These are phyloP conservation scores for Debaryomyces robertsiae DNA, from an alignment of 1,139 yeast species.

Conservation along the genomic window DNA sequence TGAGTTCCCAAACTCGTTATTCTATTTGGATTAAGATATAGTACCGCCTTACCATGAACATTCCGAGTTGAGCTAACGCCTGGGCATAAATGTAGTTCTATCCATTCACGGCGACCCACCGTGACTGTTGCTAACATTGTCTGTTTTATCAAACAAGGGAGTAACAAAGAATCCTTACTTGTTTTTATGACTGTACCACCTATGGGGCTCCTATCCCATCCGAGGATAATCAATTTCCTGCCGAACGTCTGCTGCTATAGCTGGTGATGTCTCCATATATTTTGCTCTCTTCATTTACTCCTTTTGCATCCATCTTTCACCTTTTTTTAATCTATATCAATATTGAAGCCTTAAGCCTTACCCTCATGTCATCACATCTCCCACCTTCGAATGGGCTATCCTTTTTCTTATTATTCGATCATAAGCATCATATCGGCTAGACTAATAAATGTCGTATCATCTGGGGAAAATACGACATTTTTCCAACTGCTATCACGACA, in stretches of 20 bases:
- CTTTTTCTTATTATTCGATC: too few species aligned
- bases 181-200: conserved; percentile 21
- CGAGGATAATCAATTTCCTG: conserved; percentile 6
- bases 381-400: too few species aligned
- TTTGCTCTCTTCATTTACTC: too few species aligned
- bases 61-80: conserved; percentile 19
- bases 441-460: conserved; percentile 8
- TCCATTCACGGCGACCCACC: conserved; percentile 20
- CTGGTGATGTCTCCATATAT: too few species aligned
- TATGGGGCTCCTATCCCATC: conserved; percentile 19
- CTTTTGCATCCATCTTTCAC: too few species aligned
- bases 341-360: too few species aligned
- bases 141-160: conserved; percentile 13
- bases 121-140: conserved; percentile 10
- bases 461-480: conserved; percentile 8
- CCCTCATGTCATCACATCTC: too few species aligned
- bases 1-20: conserved; percentile 33
- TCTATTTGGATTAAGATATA: conserved; percentile 23
- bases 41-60: conserved; percentile 21
- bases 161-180: conserved; percentile 15
- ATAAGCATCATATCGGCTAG: conserved; percentile 17
- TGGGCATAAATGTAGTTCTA: conserved; percentile 18
- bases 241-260: too few species aligned
- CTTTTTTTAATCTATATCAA: too few species aligned
- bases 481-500: not conserved